These are phyloP conservation scores for Naganishia vaughanmartiniae DNA, from an alignment of 768 basidiomycete genomes.

Conservation along the genomic window DNA sequence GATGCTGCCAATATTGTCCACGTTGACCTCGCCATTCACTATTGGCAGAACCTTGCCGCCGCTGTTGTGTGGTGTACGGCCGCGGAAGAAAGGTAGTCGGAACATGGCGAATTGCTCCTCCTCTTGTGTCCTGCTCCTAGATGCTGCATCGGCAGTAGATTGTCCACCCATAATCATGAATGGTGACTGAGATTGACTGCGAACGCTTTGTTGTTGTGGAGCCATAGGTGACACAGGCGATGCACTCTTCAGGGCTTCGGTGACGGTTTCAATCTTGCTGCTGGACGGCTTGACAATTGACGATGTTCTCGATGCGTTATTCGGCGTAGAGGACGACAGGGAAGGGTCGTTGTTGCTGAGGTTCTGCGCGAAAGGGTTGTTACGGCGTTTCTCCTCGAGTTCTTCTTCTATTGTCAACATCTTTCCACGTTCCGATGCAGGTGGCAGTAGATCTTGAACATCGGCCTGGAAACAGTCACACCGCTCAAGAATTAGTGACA, in stretches of 20 bases:
- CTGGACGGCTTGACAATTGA: background rate
- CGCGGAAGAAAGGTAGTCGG: conserved; percentile 27
- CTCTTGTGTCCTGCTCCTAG: background rate
- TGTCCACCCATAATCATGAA: conserved; percentile 19
- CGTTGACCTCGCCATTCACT: conserved; percentile 25
- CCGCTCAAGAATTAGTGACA: background rate
- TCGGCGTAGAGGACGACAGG: background rate
- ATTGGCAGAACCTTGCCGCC: conserved; percentile 23
- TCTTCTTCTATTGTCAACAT: conserved; percentile 53
- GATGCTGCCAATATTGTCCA: conserved; percentile 28
- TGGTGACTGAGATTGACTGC: conserved; percentile 11
- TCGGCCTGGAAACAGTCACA: conserved; percentile 38
- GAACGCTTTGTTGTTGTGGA: conserved; percentile 18
- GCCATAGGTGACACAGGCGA: conserved; percentile 3
- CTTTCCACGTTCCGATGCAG: conserved; percentile 48
- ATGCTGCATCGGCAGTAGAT: background rate
- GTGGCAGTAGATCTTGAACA: conserved; percentile 51
- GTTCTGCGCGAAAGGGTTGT: conserved; percentile 19
- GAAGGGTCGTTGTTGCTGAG: conserved; percentile 14
- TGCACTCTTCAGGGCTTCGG: conserved; percentile 15
- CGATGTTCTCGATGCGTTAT: background rate
- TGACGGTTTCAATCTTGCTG: background rate
- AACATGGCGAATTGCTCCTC: conserved; percentile 33
- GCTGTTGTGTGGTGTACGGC: conserved; percentile 12
- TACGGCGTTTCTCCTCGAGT: conserved; percentile 34